Conservation (phyloP, 441 rosid species). For the Raphanus hybrid region DNA sequence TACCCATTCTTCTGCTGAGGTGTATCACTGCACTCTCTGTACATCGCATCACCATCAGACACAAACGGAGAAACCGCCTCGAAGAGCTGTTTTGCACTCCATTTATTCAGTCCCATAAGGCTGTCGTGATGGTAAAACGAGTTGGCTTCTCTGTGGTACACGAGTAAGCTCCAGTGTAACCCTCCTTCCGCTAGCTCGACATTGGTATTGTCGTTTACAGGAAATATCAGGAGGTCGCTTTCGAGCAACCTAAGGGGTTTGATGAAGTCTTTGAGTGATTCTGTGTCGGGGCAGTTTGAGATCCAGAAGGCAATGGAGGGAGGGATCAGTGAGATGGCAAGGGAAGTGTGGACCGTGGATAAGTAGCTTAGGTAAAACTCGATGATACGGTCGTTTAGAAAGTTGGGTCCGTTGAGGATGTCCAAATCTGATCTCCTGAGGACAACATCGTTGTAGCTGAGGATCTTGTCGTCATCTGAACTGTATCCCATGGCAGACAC, state of each 20-base stretch:
- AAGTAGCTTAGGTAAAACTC: constrained; percentile 84
- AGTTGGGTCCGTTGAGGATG: constrained; percentile 61
- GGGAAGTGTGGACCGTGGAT: constrained; percentile 53
- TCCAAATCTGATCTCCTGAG: constrained; percentile 81
- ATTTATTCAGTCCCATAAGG: constrained; percentile 46
- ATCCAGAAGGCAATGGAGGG: constrained; percentile 88
- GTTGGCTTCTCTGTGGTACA: constrained; percentile 56
- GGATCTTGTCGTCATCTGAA: constrained; percentile 63
- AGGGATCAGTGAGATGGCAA: constrained; percentile 68
- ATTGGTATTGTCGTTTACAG: constrained; percentile 72
- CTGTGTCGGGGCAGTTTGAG: constrained; percentile 61
- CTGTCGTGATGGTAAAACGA: constrained; percentile 85
- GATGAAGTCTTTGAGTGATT: constrained; percentile 58
- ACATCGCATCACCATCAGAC: constrained; percentile 30
- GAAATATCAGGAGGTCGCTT: constrained; percentile 65
- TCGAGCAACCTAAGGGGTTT: constrained; percentile 58
- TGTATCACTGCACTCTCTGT: constrained; percentile 51
- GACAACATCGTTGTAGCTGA: constrained; percentile 78
- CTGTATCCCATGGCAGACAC: constrained; percentile 46
- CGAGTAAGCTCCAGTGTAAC: constrained; percentile 87
- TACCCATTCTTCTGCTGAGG: constrained; percentile 73
- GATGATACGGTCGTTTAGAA: constrained; percentile 75
- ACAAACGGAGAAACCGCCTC: constrained; percentile 51
- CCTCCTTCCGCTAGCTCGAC: constrained; percentile 82
- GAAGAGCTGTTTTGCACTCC: constrained; percentile 52